Evolutionary conservation across 768 basidiomycete species (phyloP), one percentile per base, ranked within the genome.

Genomic region (Hygrophorus pudorinus): DNA sequence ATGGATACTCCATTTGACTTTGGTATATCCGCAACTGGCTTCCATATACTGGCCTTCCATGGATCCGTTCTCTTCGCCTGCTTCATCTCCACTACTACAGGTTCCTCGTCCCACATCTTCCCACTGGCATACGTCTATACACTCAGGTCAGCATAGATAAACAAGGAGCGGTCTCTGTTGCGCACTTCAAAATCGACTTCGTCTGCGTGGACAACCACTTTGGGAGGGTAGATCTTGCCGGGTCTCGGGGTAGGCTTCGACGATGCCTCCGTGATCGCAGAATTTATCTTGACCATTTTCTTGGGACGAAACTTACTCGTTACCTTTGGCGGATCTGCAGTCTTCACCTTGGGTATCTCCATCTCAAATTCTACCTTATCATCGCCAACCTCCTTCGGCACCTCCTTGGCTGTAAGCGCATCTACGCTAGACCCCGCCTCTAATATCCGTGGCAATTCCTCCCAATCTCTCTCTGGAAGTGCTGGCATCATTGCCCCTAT

Each of bases 401-500:
- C n/a, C 17, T 3, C 33, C 17, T 35, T 17, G 13, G 13, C 9
- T 10, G 13, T 17, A 35, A 3, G n/a, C 13, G 17, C 33, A 3
- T 35, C 33, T 17, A 35, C 33, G n/a, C n/a, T n/a, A 3, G 9
- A 35, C 17, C 9, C 9, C 17, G 17, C 16, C 31, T 18, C 21
- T 10, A 16, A 20, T 16, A 8, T 24, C 11, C 10, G 30, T 10
- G 20, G 16, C 27, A 47, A 16, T 11, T 17, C 41, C 0, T 59
- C 63, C 85, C 85, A 90, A 50, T 87, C 73, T 37, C 69, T 68
- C 29, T 88, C 85, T 4, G 56, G 54, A 1, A 64, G 46, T 13
- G 34, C 46, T 0, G 68, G 65, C 41, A 68, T 46, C 8, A 55
- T 51, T 8, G 71, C 59, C 2, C 89, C 89, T 4, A 60, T 27